These are phyloP conservation scores for Rhizophagus clarus DNA, from an alignment of 192 early-diverging fungal species.

Conservation along the genomic window DNA sequence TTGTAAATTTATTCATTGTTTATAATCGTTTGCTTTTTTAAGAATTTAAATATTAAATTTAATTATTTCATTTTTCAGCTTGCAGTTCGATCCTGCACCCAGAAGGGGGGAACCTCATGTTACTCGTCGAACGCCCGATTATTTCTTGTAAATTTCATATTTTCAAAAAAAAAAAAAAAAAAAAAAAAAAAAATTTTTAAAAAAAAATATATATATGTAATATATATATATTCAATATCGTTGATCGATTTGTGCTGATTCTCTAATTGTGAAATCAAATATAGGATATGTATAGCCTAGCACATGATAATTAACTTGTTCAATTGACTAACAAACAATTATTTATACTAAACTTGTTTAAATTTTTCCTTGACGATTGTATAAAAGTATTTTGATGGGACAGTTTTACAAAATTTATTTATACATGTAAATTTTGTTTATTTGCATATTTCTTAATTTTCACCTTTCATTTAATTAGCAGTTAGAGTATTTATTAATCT, in stretches of 20 bases:
- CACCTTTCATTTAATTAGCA: neutral
- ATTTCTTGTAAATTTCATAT: slow-evolving; percentile 79
- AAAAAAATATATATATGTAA: neutral
- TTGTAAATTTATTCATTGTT: slow-evolving; percentile 64
- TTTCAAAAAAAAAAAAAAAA: too few relatives aligned
- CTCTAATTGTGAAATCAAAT: neutral
- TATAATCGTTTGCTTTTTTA: neutral
- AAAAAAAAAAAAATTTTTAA: too few relatives aligned
- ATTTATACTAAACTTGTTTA: neutral
- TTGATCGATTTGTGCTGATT: slow-evolving; percentile 14
- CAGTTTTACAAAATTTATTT: neutral
- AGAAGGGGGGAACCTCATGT: slow-evolving; percentile 95
- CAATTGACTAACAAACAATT: neutral
- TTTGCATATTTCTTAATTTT: neutral
- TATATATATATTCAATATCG: neutral
- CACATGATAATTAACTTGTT: neutral
- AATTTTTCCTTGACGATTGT: neutral
- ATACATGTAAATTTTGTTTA: neutral
- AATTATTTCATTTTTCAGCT: slow-evolving; percentile 38
- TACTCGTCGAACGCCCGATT: slow-evolving; percentile 97
- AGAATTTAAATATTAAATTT: slow-evolving; percentile 5
- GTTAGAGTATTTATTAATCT: neutral
- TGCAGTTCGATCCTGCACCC: slow-evolving; percentile 94
- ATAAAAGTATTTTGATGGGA: neutral
- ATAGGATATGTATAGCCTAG: neutral